Evolutionary conservation across 257 asterid genomes (phyloP).

Genomic region (Eucommia ulmoides): DNA sequence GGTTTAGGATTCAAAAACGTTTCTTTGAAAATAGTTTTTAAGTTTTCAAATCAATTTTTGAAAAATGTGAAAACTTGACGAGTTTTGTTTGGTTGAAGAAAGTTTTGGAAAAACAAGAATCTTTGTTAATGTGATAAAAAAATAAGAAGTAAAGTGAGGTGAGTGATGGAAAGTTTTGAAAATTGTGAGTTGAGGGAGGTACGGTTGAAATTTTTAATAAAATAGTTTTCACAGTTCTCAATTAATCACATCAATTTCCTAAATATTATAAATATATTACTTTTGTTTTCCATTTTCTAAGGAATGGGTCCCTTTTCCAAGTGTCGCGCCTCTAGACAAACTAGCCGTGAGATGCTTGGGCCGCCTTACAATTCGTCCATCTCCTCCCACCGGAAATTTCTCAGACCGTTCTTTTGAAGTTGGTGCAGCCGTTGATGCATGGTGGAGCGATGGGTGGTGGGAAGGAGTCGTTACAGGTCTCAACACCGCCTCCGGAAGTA

Average conservation of each 20-base stretch:
- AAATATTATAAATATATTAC: too few species aligned
- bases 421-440: slow-evolving; percentile 57
- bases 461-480: slow-evolving; percentile 42
- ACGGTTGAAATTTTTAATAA: too few species aligned
- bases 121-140: too few species aligned
- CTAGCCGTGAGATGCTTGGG: slow-evolving; percentile 40
- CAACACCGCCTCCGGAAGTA: slow-evolving; percentile 11
- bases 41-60: not conserved
- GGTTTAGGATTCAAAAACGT: not conserved
- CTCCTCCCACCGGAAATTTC: slow-evolving; percentile 24
- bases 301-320: slow-evolving; percentile 39
- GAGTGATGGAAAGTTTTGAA: not conserved
- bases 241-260: too few species aligned
- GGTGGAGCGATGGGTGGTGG: slow-evolving; percentile 79
- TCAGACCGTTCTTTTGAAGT: slow-evolving; percentile 18
- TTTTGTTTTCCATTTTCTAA: too few species aligned
- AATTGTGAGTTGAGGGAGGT: too few species aligned
- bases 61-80: too few species aligned
- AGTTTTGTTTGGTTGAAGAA: too few species aligned
- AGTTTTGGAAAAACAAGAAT: too few species aligned
- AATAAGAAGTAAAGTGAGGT: too few species aligned
- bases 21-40: not conserved
- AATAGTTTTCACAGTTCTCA: too few species aligned
- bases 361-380: slow-evolving; percentile 46
- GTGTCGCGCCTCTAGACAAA: slow-evolving; percentile 37